Conservation (phyloP, 805 yeast species). For the Saturnispora ahearnii region DNA sequence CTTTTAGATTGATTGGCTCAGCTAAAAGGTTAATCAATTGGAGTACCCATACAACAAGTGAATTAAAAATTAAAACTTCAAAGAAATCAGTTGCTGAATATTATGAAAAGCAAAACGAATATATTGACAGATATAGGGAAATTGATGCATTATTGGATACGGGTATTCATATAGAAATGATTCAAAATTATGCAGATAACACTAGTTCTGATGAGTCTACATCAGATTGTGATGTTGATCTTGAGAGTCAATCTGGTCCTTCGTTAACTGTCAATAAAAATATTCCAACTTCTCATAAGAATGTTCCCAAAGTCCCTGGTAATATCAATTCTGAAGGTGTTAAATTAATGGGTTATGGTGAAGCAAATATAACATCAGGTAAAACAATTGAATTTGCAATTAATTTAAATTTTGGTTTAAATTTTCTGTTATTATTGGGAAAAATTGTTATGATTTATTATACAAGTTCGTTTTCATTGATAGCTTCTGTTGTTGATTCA, state of each 20-base stretch:
- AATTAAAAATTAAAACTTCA: constrained; percentile 18
- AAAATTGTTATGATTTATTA: constrained; percentile 51
- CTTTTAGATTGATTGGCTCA: constrained; percentile 39
- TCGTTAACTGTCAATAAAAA: not conserved
- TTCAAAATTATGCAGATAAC: constrained; percentile 44
- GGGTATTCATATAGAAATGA: constrained; percentile 58
- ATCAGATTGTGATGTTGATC: constrained; percentile 6
- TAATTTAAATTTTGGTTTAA: constrained; percentile 51
- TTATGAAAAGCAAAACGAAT: constrained; percentile 51
- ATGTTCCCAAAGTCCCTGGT: constrained; percentile 38
- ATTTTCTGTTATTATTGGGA: constrained; percentile 49
- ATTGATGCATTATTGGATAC: constrained; percentile 62
- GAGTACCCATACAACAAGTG: constrained; percentile 23
- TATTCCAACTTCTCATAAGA: not conserved
- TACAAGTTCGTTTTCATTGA: constrained; percentile 63
- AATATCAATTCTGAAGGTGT: constrained; percentile 51
- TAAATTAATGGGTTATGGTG: constrained; percentile 36
- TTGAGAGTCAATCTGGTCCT: not conserved
- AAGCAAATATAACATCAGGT: constrained; percentile 27
- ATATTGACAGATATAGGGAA: constrained; percentile 46
- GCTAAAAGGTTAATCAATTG: constrained; percentile 33
- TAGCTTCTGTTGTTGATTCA: constrained; percentile 75
- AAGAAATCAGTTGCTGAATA: constrained; percentile 30
- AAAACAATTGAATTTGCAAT: constrained; percentile 44
- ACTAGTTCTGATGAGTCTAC: constrained; percentile 20